Evolutionary conservation across 1,284 basidiomycete genomes (phyloP), one percentile per base, ranked within the genome.

Genomic region (Fomitiporia mediterranea): DNA sequence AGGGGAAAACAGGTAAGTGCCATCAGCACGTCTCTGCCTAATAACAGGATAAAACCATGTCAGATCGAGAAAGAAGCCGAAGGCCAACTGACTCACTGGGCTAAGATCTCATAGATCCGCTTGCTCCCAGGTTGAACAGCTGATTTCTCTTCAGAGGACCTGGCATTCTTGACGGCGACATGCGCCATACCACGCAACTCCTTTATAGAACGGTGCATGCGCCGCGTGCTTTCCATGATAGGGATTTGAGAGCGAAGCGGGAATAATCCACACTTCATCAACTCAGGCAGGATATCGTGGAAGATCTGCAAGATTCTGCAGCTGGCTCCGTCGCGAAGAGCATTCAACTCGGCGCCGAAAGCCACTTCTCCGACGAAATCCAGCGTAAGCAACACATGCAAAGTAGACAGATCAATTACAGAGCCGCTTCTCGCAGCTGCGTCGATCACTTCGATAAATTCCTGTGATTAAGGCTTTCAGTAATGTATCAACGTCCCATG

Each of bases 311-410:
- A 46, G 27, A 46, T 46, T 15, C 27, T 9, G 44, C 44, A 46
- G 27, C 25, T 46, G 11, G 21, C 27, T 46, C 44, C 44, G 8
- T 46, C 44, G 11, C 44, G 44, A 25, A 46, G 27, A 9, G 44
- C 44, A 6, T 46, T 25, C 44, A 46, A n/a, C 27, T 46, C 28
- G 28, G 44, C 25, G 3, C 44, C 44, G 17, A 46, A 46, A 6
- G 44, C 44, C 17, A 46, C 44, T 46, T 46, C 44, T 4, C 44
- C 44, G 17, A 46, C 44, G 17, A 46, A 46, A 15, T 46, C 44
- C 4, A 46, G 44, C n/a, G 44, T 46, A 6, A 46, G 44, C 23
- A 46, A 17, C 25, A 46, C 44, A 28, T 46, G 23, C 17, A 46
- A 28, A 27, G 44, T 15, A 3, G 44, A 46, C 3, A 46, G 23